phyloP scores from a whole-genome alignment of 371 early-diverging fungal genomes.

The Rhizopus sp. region DNA sequence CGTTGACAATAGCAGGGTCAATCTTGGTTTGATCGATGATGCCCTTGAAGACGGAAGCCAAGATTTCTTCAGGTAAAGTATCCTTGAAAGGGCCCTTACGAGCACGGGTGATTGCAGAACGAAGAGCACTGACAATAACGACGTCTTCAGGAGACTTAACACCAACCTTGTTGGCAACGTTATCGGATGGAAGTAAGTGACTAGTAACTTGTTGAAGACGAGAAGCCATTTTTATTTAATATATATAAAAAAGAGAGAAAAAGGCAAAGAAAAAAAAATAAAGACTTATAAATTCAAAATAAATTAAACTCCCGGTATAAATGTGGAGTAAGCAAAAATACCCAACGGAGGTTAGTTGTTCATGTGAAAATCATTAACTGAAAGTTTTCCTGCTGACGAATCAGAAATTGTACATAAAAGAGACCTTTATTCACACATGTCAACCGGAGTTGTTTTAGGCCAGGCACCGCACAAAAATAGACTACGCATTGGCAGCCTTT shows the following conservation, averaged over 20 bases:
- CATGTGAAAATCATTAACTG: conserved; percentile 16
- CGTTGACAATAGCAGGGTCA: conserved; percentile 89
- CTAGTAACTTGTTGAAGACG: conserved; percentile 75
- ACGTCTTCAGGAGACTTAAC: conserved; percentile 85
- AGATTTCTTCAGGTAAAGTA: conserved; percentile 83
- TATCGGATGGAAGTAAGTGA: conserved; percentile 63
- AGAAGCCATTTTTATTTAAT: conserved; percentile 50
- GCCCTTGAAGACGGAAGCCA: conserved; percentile 86
- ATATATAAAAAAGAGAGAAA: conserved; percentile 5
- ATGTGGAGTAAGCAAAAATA: conserved; percentile 25
- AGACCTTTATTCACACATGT: not conserved
- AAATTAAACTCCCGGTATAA: conserved; percentile 7
- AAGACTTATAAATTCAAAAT: not conserved
- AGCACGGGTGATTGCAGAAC: conserved; percentile 91
- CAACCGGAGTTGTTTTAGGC: too few species aligned
- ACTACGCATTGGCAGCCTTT: too few species aligned
- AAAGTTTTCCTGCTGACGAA: conserved; percentile 22
- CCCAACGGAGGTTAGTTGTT: conserved; percentile 5
- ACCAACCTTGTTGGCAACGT: conserved; percentile 66
- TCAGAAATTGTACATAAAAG: conserved; percentile 10
- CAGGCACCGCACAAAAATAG: too few species aligned
- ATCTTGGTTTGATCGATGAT: conserved; percentile 79
- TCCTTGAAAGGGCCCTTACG: conserved; percentile 96
- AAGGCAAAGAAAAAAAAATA: conserved; percentile 2
- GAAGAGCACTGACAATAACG: conserved; percentile 84